Evolutionary conservation across 441 rosid genomes (phyloP), one percentile per base, ranked within the genome.

Genomic region (Rhodomyrtus psidioides): DNA sequence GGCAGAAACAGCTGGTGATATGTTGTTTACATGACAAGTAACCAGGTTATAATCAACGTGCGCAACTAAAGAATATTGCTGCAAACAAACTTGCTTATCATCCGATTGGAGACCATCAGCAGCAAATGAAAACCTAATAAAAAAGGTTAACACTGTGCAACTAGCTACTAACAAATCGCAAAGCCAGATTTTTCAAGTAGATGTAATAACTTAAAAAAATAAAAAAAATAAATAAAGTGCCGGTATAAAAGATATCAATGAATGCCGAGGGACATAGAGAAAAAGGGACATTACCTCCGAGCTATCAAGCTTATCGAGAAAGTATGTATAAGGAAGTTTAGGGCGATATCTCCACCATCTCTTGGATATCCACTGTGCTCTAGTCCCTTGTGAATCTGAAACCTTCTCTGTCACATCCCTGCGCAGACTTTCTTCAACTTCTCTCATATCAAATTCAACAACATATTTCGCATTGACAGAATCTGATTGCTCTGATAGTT

Each of bases 331-430:
- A 34, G 98, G 98, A 89, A 97, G 93, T 90, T 92, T 94, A 83
- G 99, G 99, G 88, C 98, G 98, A 89, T 96, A 96, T 53, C 92
- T 94, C 99, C 99, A 97, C 99, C 99, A 97, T 91, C 99, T 94
- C 92, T 97, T 97, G 58, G 99, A 91, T 91, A 97, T 97, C 99
- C 99, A 97, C 59, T 94, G 93, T 85, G 96, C 98, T 89, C 97
- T 93, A 42, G 92, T 91, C 91, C 98, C 97, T 84, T 89, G 93
- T 42, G 95, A 88, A 85, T 92, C 94, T 27, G 93, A 85, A 84
- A 88, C 89, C 90, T 90, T 96, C 88, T 92, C 95, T 81, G 89
- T 90, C 58, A 97, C 93, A 91, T 97, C 97, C 91, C 92, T 93
- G 86, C 94, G 95, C 85, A 97, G 97, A 93, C 98, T 97, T 76